These are phyloP conservation scores for Funneliformis caledonium DNA, from an alignment of 371 early-diverging fungal genomes.

Conservation along the genomic window DNA sequence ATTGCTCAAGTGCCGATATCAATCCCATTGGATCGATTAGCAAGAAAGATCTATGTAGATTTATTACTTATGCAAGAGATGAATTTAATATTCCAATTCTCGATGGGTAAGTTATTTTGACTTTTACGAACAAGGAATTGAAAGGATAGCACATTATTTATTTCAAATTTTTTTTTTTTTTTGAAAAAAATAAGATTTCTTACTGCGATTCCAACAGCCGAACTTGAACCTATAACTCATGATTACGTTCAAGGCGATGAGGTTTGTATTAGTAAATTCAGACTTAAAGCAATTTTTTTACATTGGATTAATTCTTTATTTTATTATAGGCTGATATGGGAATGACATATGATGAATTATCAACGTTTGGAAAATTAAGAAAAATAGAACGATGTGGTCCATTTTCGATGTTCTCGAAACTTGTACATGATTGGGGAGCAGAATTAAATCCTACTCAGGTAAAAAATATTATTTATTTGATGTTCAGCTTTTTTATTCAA, in stretches of 20 bases:
- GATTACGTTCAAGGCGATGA: conserved; percentile 87
- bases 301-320: background rate
- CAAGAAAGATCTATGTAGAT: conserved; percentile 87
- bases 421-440: conserved; percentile 81
- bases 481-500: background rate
- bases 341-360: conserved; percentile 94
- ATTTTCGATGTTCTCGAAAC: conserved; percentile 86
- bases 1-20: conserved; percentile 96
- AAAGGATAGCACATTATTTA: no score
- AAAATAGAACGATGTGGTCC: conserved; percentile 91
- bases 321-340: conserved; percentile 85
- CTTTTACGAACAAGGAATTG: background rate
- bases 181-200: conserved; percentile 72
- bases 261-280: conserved; percentile 41
- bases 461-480: background rate
- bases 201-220: conserved; percentile 92
- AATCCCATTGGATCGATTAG: conserved; percentile 97
- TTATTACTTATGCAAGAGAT: conserved; percentile 72
- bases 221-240: conserved; percentile 88
- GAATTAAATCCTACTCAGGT: conserved; percentile 68
- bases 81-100: conserved; percentile 76
- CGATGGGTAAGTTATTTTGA: conserved; percentile 49
- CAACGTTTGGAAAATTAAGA: conserved; percentile 88
- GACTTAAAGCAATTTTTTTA: background rate
- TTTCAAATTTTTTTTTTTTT: background rate